These are phyloP conservation scores for Ophiostoma populinum DNA, from an alignment of 2,329 filamentous ascomycete genomes.

Conservation along the genomic window DNA sequence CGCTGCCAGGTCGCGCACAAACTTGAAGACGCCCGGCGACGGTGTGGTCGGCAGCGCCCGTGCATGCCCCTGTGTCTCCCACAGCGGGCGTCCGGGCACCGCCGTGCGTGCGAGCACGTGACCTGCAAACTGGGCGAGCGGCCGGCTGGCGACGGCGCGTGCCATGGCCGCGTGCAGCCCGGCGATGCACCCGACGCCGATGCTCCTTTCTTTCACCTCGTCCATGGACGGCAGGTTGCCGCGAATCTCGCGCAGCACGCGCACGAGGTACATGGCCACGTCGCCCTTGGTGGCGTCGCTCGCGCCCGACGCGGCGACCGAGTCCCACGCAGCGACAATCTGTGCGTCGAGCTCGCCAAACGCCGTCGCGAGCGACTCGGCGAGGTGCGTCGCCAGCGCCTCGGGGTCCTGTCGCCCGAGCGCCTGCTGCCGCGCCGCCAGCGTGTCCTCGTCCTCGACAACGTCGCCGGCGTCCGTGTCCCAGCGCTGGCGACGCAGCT, in stretches of 20 bases:
- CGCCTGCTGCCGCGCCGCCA: slow-evolving; percentile 46
- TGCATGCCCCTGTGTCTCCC: slow-evolving; percentile 75
- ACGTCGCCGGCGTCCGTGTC: slow-evolving; percentile 60
- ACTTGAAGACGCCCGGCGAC: slow-evolving; percentile 54
- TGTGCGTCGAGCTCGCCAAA: slow-evolving; percentile 35
- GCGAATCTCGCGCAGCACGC: slow-evolving; percentile 58
- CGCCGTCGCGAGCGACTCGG: slow-evolving; percentile 17
- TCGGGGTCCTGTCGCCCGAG: slow-evolving; percentile 46
- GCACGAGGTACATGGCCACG: slow-evolving; percentile 50
- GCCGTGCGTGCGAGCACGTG: slow-evolving; percentile 24
- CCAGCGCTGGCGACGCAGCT: slow-evolving; percentile 53
- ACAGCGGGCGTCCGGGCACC: slow-evolving; percentile 49
- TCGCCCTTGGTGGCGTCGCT: slow-evolving; percentile 30
- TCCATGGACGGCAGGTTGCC: slow-evolving; percentile 35
- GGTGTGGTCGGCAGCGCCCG: slow-evolving; percentile 63
- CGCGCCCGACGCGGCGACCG: slow-evolving; percentile 22
- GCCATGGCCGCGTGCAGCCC: slow-evolving; percentile 47
- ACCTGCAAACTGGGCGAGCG: slow-evolving; percentile 31
- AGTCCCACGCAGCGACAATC: slow-evolving; percentile 31
- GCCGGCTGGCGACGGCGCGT: slow-evolving; percentile 28
- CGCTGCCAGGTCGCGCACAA: slow-evolving; percentile 46
- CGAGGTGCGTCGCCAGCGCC: slow-evolving; percentile 19
- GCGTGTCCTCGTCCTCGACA: slow-evolving; percentile 55
- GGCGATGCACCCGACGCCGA: slow-evolving; percentile 44
- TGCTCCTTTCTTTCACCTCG: slow-evolving; percentile 12